Evolutionary conservation across 805 yeast species (phyloP), one percentile per base, ranked within the genome.

Genomic region (Jamesozyma piceae): DNA sequence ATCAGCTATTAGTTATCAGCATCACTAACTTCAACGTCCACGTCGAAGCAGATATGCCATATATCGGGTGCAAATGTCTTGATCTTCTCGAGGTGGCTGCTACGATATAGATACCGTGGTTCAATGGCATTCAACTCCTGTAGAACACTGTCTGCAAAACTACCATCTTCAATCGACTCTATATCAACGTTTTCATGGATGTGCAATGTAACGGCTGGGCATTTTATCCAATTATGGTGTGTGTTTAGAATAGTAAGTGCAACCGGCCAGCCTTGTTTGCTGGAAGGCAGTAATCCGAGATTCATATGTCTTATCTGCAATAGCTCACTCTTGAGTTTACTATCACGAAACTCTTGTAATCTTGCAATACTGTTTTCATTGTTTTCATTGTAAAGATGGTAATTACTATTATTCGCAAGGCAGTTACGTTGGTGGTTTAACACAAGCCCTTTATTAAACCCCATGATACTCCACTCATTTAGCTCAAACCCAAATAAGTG

Each of bases 21-120:
- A 24, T 8, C 28, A 6, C 11, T 11, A 6, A 24, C 8, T 6
- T 15, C 35, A 9, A 58, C 54, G 37, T 56, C 55, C 8, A 60
- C 46, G 37, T 77, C 82, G 2, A 72, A 66, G 37, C 84, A 83
- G 2, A 83, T 65, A 51, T 86, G 95, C 80, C 84, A 80, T 2
- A 87, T 78, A 38, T 82, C 90, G 0, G 95, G 95, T 0, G 95
- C 94, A 68, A 79, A 86, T 0, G 90, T 82, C 63, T 86, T 87
- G 43, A 87, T 83, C 49, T 67, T 73, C 48, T 82, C 86, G 9
- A 80, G 46, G 46, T 75, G 78, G 1, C 34, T 21, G 4, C 53
- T 40, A 3, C 28, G 26, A 37, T 47, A 51, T 11, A 26, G 17
- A 38, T 43, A 47, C 10, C 22, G 11, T 24, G 40, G 35, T 5